Evolutionary conservation across 805 yeast genomes (phyloP).

Genomic region (Metschnikowia chrysomelidarum): DNA sequence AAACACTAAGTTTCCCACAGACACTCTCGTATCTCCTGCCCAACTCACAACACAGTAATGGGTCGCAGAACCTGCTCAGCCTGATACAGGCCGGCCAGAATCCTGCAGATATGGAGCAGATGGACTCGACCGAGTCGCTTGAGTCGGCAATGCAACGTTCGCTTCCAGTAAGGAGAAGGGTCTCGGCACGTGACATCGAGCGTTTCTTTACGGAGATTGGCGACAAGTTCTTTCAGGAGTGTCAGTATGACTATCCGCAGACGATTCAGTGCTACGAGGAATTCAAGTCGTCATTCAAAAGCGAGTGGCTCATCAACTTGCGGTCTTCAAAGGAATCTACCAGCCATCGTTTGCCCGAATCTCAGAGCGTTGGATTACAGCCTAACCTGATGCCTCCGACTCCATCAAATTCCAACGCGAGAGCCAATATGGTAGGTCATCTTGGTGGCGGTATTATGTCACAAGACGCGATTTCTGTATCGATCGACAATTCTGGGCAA

Average conservation of each 20-base stretch:
- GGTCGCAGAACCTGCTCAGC: slow-evolving; percentile 2
- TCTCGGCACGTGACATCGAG: slow-evolving; percentile 32
- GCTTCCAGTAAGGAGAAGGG: slow-evolving; percentile 5
- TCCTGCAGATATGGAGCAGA: neutral
- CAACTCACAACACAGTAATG: slow-evolving; percentile 9
- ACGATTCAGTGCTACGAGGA: slow-evolving; percentile 43
- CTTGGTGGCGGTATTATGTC: too few relatives aligned
- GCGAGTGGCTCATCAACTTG: slow-evolving; percentile 38
- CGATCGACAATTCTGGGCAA: too few relatives aligned
- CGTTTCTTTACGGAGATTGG: slow-evolving; percentile 41
- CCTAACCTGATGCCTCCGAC: too few relatives aligned
- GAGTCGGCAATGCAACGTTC: slow-evolving; percentile 8
- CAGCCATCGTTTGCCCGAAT: too few relatives aligned
- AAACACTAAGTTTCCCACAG: slow-evolving; percentile 12
- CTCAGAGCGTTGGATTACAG: too few relatives aligned
- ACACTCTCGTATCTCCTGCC: slow-evolving; percentile 9
- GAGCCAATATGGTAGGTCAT: too few relatives aligned
- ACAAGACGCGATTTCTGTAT: too few relatives aligned
- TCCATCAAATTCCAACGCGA: too few relatives aligned
- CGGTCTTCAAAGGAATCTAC: slow-evolving; percentile 9
- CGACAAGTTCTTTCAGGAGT: slow-evolving; percentile 40
- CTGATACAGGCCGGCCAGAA: neutral
- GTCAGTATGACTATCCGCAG: slow-evolving; percentile 43
- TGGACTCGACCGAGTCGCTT: slow-evolving; percentile 9
- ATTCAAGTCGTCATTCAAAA: slow-evolving; percentile 40